Evolutionary conservation across 495 filamentous ascomycete species (phyloP), one percentile per base, ranked within the genome.

Genomic region (Glonium stellatum): DNA sequence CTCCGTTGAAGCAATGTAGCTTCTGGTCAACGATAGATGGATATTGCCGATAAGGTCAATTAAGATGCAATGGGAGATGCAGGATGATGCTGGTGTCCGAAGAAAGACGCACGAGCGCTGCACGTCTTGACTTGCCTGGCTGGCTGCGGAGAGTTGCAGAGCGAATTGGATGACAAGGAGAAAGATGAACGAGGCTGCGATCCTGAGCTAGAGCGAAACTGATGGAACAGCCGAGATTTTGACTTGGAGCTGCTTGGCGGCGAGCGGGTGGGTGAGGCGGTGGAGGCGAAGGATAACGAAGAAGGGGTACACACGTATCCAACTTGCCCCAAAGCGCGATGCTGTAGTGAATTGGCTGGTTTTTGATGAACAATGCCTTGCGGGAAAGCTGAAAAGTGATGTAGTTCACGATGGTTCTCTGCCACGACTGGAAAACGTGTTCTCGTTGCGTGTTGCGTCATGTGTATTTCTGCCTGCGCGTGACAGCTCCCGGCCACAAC

Each of bases 31-130:
- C 39, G 39, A 18, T 23, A 25, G 48, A 27, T 31, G 48, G 19
- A 15, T 31, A 51, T 23, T 51, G 48, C 48, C 21, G 48, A 25
- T 31, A 51, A 31, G 21, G 48, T 51, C 19, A 25, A 23, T 51
- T 23, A 25, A 23, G 19, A 25, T 44, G 39, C 39, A 18, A 44
- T 44, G 39, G 18, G 18, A 23, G 48, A 51, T 51, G 48, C 48
- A 51, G 48, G 48, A 27, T 50, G 47, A 51, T 51, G 48, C 48
- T 51, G 48, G 48, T 44, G 39, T 44, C 39, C 13, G 39, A 15
- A 18, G 39, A 18, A n/a, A 13, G 18, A 44, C 39, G 39, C 39
- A 44, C 39, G 39, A 44, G 13, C 39, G 39, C 39, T 44, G 39
- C 27, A 31, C 27, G 27, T 31, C 27, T 31, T 31, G 3, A 31